These are phyloP conservation scores for Tanacetum coccineum DNA, from an alignment of 129 eudicot genomes.

Conservation along the genomic window DNA sequence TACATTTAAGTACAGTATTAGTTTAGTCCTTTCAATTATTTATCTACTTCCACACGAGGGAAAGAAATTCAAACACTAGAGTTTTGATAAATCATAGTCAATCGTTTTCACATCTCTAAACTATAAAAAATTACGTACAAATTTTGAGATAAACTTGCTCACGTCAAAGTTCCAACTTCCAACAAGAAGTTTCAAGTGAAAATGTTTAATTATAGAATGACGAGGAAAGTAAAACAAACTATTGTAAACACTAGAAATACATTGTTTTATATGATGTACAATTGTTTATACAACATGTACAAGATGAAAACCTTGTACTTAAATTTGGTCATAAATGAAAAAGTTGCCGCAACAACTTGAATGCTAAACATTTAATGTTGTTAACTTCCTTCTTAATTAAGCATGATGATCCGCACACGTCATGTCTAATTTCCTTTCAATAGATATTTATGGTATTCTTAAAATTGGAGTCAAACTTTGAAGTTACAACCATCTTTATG, in stretches of 20 bases:
- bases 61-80: too few species aligned
- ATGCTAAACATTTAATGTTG: conserved; percentile 27
- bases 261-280: background rate
- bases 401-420: conserved; percentile 34
- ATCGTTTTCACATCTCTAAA: too few species aligned
- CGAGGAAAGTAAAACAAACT: too few species aligned
- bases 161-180: background rate
- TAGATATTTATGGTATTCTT: background rate
- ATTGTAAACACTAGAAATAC: background rate
- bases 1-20: too few species aligned
- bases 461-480: too few species aligned
- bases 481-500: too few species aligned
- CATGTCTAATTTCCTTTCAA: conserved; percentile 18
- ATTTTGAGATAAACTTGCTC: background rate
- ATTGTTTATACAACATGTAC: conserved; percentile 10
- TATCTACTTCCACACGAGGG: background rate
- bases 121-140: too few species aligned
- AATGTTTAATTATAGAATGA: too few species aligned
- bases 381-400: conserved; percentile 27
- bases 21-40: too few species aligned
- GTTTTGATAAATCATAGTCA: too few species aligned
- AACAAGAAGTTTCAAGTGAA: too few species aligned
- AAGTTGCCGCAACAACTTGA: conserved; percentile 34
- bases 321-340: conserved; percentile 25
- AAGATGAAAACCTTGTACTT: conserved; percentile 17